Evolutionary conservation across 2,329 filamentous ascomycete genomes (phyloP).

Genomic region (Aureobasidium uvarum): DNA sequence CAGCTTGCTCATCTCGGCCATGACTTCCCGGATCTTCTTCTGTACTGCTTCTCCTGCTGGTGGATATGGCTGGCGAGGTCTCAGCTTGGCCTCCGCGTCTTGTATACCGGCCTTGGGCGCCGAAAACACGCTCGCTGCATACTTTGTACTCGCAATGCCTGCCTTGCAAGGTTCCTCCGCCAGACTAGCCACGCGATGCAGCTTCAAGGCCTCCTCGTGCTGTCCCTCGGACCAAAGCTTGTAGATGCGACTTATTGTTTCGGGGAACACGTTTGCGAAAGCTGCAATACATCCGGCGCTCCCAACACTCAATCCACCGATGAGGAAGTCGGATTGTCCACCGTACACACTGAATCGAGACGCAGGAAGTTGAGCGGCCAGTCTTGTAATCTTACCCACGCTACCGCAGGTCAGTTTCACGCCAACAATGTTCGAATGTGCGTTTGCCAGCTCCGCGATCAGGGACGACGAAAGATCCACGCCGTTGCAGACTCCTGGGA

Average conservation of each 20-base stretch:
- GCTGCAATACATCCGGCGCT: conserved; percentile 52
- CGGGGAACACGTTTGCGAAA: conserved; percentile 57
- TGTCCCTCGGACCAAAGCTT: conserved; percentile 60
- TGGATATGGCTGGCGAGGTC: conserved; percentile 62
- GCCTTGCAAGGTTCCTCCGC: conserved; percentile 63
- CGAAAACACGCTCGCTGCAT: conserved; percentile 61
- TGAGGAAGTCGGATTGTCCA: conserved; percentile 66
- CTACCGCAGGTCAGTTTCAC: conserved; percentile 65
- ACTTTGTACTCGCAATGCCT: conserved; percentile 67
- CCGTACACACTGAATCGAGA: conserved; percentile 63
- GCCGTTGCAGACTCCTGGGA: conserved; percentile 65
- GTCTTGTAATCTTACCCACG: conserved; percentile 59
- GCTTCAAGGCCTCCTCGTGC: conserved; percentile 56
- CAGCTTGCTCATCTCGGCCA: conserved; percentile 44
- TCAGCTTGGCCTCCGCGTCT: conserved; percentile 57
- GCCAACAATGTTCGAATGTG: conserved; percentile 57
- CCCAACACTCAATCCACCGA: conserved; percentile 50
- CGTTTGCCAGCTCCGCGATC: conserved; percentile 54
- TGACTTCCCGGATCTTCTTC: conserved; percentile 44
- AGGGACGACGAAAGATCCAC: conserved; percentile 65
- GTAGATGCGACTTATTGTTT: conserved; percentile 59
- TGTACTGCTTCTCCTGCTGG: conserved; percentile 47
- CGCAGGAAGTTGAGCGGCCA: conserved; percentile 53
- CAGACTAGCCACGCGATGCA: conserved; percentile 62
- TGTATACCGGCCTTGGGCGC: conserved; percentile 60